A percentile compares a stretch with the other conserved stretches of the same genome.
Conservation (phyloP, 2,329 filamentous ascomycete species). For the Ceratocystis cubensis region DNA sequence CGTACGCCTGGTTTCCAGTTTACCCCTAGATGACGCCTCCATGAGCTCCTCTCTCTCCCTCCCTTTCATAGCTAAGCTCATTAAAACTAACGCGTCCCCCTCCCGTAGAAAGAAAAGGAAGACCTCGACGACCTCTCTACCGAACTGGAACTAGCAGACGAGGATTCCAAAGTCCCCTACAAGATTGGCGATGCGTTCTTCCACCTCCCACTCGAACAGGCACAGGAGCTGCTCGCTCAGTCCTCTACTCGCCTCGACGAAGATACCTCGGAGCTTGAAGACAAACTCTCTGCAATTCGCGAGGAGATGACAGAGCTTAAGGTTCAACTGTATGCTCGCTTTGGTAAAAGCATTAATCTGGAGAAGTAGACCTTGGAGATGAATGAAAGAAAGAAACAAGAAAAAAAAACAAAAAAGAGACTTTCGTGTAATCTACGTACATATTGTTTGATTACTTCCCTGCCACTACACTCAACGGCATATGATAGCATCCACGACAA, state of each 20-base stretch:
- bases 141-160: conserved; percentile 87
- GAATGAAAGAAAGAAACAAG: not conserved
- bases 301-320: conserved; percentile 88
- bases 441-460: not conserved
- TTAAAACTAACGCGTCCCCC: not conserved
- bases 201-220: conserved; percentile 68
- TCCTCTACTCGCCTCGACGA: conserved; percentile 63
- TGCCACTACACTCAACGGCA: not conserved
- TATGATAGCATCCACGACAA: not conserved
- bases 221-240: conserved; percentile 67
- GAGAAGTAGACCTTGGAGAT: conserved; percentile 35
- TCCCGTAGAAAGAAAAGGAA: conserved; percentile 87
- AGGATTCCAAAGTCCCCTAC: conserved; percentile 92
- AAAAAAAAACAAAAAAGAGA: not conserved
- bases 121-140: conserved; percentile 85
- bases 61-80: not conserved
- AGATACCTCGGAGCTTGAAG: conserved; percentile 64
- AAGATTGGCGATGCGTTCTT: conserved; percentile 96
- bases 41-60: no score
- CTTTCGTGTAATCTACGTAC: not conserved
- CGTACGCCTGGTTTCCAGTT: conserved; percentile 39
- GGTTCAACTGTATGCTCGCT: conserved; percentile 83
- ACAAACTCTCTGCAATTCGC: conserved; percentile 58
- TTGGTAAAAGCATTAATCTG: conserved; percentile 92
- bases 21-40: not conserved